Evolutionary conservation across 495 filamentous ascomycete genomes (phyloP), one percentile per base, ranked within the genome.

Genomic region (Oleoguttula mirabilis): DNA sequence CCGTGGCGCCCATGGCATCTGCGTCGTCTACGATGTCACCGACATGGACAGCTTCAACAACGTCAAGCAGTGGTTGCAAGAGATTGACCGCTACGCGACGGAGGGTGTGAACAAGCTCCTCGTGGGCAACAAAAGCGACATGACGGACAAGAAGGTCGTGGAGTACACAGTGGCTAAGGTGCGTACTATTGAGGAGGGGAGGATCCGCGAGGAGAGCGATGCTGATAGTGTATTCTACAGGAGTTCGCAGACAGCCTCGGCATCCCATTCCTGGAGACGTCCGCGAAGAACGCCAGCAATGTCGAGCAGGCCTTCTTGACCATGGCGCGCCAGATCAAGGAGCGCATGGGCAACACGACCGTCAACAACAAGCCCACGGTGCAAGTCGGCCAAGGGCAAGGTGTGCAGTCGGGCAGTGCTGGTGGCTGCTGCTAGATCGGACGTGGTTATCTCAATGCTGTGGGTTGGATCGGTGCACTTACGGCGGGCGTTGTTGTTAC

Each of bases 21-120:
- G 90, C 66, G 90, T 98, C 40, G 90, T 98, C 60, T 98, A 95
- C 72, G 90, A 98, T 77, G 92, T 98, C 60, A 98, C 90, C 32
- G 92, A 98, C 62, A 96, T 95, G 92, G 92, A 96, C 66, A 92
- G 84, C 32, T 98, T 96, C 84, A 96, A 96, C 76, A 96, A 96
- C 69, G 92, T 98, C 55, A 95, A 96, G 82, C 92, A 96, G 72
- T 98, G 90, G 90, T 80, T 98, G 45, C 92, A 96, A 62, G 92
- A 98, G 69, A 98, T 98, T 52, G 92, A 98, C 67, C 78, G 92
- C 56, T 96, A 98, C 56, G 90, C 90, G 48, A 96, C 90, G 41
- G 90, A 98, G 65, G 92, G 92, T 55, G 90, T 98, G 55, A 98
- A 96, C 75, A 96, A 96, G 70, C 76, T 98, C 37, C 78, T 98